Percentiles rank a stretch among this genome's conserved stretches.
These are phyloP conservation scores for Wallacemonas sp. DNA, from an alignment of 208 protist species.

Conservation along the genomic window DNA sequence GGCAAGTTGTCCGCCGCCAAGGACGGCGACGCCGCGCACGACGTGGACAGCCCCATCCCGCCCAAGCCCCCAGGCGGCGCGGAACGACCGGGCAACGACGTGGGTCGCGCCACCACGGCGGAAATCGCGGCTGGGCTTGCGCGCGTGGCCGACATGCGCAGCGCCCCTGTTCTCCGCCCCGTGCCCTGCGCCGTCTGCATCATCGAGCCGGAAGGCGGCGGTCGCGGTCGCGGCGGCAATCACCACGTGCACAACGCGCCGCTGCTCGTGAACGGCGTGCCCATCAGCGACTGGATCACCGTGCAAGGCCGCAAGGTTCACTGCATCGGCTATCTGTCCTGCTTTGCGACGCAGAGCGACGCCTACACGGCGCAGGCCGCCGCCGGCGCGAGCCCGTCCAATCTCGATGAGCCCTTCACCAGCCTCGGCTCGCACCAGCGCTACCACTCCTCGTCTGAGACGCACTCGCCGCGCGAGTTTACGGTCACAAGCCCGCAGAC, in stretches of 20 bases:
- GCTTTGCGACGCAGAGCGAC: constrained; percentile 37
- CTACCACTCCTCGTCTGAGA: constrained; percentile 7
- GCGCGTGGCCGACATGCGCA: neutral
- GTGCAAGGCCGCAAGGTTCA: constrained; percentile 58
- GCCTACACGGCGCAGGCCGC: constrained; percentile 5
- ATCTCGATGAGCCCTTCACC: neutral
- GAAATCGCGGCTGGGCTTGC: no score
- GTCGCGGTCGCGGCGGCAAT: constrained; percentile 5
- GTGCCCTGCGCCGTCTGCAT: constrained; percentile 83
- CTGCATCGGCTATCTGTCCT: constrained; percentile 66
- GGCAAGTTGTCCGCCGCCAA: neutral
- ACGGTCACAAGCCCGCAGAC: constrained; percentile 5
- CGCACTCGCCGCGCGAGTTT: constrained; percentile 4
- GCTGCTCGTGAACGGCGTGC: constrained; percentile 16
- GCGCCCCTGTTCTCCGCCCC: constrained; percentile 52
- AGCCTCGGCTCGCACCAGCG: constrained; percentile 18
- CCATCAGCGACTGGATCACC: constrained; percentile 35
- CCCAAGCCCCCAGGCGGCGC: neutral
- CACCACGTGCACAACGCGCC: constrained; percentile 16
- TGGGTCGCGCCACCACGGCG: no score
- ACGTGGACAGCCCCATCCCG: constrained; percentile 11
- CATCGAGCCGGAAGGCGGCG: constrained; percentile 54
- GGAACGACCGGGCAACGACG: neutral
- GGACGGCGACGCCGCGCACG: neutral
- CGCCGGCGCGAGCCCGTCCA: neutral